These are phyloP conservation scores for Boletus sensibilis DNA, from an alignment of 768 basidiomycete species.

Conservation along the genomic window DNA sequence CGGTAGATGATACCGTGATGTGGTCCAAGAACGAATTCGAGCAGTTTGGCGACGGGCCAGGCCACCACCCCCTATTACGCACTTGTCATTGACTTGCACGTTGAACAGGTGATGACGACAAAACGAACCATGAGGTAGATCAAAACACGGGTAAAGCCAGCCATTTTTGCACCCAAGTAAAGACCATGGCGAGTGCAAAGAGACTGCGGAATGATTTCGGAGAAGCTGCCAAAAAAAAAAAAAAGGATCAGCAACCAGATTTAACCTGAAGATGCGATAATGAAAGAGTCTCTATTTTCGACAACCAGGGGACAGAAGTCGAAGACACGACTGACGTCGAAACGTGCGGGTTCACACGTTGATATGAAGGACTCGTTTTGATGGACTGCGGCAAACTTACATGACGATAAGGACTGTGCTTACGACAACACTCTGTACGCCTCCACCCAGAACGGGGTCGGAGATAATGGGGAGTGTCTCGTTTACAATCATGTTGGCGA, in stretches of 20 bases:
- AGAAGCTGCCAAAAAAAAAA: constrained; percentile 51
- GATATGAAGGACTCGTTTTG: not conserved
- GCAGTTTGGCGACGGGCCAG: constrained; percentile 84
- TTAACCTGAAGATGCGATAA: not conserved
- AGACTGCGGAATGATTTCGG: constrained; percentile 91
- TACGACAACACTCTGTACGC: constrained; percentile 71
- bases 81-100: not conserved
- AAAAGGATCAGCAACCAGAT: not conserved
- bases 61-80: constrained; percentile 59
- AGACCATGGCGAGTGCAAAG: constrained; percentile 90
- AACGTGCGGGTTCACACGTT: not conserved
- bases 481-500: constrained; percentile 92
- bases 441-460: constrained; percentile 77
- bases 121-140: constrained; percentile 62
- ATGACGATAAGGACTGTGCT: constrained; percentile 86
- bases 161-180: constrained; percentile 87
- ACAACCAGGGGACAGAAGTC: not conserved
- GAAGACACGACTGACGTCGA: not conserved
- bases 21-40: constrained; percentile 73
- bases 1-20: constrained; percentile 93
- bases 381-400: constrained; percentile 45
- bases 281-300: not conserved
- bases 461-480: constrained; percentile 84
- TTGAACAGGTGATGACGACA: not conserved
- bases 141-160: constrained; percentile 59